Conservation (phyloP, 179 eudicot genomes). For the Spinacia oleracea region DNA sequence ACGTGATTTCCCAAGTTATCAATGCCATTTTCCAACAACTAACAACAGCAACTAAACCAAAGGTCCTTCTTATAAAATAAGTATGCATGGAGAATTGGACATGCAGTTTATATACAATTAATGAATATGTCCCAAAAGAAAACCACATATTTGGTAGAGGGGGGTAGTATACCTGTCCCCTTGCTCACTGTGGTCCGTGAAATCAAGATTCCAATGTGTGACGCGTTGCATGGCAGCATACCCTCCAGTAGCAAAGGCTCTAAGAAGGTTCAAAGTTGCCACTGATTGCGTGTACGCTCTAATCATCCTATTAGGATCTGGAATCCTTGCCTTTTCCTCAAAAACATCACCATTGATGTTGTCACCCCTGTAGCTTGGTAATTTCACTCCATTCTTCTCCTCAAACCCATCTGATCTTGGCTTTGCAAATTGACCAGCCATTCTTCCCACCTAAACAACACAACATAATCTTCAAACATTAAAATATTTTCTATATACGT, state of each 20-base stretch:
- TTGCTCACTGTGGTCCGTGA: constrained; percentile 49
- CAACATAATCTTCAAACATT: constrained; percentile 4
- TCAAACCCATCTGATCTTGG: constrained; percentile 51
- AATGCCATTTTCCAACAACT: constrained; percentile 1
- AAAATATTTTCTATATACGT: neutral
- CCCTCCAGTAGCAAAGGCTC: constrained; percentile 56
- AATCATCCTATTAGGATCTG: constrained; percentile 48
- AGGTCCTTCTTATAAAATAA: neutral
- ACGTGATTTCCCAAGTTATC: neutral
- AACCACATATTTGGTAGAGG: neutral
- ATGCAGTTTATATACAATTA: neutral
- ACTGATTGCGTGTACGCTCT: constrained; percentile 51
- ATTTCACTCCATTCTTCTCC: constrained; percentile 51
- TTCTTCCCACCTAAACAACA: constrained; percentile 46
- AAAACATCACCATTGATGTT: constrained; percentile 49
- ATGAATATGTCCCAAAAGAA: neutral
- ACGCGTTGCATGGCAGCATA: constrained; percentile 57
- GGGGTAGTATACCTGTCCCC: constrained; percentile 38
- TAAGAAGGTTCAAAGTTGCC: constrained; percentile 46
- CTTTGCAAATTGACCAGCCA: constrained; percentile 59
- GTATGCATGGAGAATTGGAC: neutral
- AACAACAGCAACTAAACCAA: neutral
- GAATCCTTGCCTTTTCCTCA: constrained; percentile 41
- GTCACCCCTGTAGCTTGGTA: constrained; percentile 52
- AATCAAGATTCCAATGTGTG: constrained; percentile 52